Base-by-base conservation (phyloP, 306 rosid genomes). In the Hippophae tibetana region DNA sequence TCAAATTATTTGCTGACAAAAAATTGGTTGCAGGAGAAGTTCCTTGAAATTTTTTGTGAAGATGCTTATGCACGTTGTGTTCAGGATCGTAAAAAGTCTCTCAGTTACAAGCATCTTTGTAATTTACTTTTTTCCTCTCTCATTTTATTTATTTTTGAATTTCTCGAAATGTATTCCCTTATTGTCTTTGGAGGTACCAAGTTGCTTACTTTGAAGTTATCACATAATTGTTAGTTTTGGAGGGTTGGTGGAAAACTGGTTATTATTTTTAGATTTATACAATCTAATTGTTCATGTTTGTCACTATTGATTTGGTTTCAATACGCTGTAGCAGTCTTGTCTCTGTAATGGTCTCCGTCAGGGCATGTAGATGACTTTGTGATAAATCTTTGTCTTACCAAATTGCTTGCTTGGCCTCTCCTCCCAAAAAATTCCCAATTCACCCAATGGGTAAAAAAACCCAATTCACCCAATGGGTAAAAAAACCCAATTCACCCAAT, bases 101-200 rank as follows among this genome's bases (percentile, higher is more conserved):
- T 90, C 55, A 76, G 69, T 64, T 87, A 90, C 81, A 87, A 83
- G 56, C 89, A 87, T 74, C 70, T 87, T 40, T 76, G 97, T 90
- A 80, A 80, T 9, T 70, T 42, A n/a, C 57, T 50, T 41, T 56
- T 50, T 41, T 60, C 58, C 58, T 50, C 51, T 26, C 26, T 55
- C n/a, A 5, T 10, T 25, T 10, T 53, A 45, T 6, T 13, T 5
- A 6, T 12, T 13, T 23, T 6, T 43, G 8, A 1, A 52, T 7
- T 44, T 2, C 2, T 5, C 5, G 9, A 31, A 13, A 1, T 5
- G 38, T 13, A 27, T 46, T 10, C 8, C 13, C 50, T 50, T 50
- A 10, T 13, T 56, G 3, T 46, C 27, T 44, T 54, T 42, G 7
- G 38, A 31, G 45, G 8, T 10, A 5, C 25, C n/a, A 47, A 26